phyloP scores from a whole-genome alignment of 805 yeast species.

The Candida hungchunana region DNA sequence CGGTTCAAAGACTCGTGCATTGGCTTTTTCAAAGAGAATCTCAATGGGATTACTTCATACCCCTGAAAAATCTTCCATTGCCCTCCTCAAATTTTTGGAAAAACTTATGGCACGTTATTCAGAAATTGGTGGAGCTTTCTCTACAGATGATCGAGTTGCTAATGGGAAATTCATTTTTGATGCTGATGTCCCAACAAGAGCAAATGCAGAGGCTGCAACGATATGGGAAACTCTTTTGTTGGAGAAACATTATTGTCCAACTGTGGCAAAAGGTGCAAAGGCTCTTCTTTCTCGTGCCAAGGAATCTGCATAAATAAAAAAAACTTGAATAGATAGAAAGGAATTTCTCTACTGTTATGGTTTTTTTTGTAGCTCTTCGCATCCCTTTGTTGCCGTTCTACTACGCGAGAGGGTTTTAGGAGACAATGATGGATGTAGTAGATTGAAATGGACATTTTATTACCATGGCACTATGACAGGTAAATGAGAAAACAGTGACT shows the following conservation, averaged over 20 bases:
- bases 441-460: too few species aligned
- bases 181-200: constrained; percentile 61
- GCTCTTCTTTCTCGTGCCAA: constrained; percentile 26
- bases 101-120: constrained; percentile 70
- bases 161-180: constrained; percentile 75
- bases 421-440: too few species aligned
- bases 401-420: too few species aligned
- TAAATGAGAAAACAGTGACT: too few species aligned
- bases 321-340: too few species aligned
- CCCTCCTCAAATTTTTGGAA: constrained; percentile 72
- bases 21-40: constrained; percentile 80
- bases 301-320: constrained; percentile 10
- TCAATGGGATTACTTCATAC: constrained; percentile 63
- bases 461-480: too few species aligned
- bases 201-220: constrained; percentile 85
- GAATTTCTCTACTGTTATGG: too few species aligned
- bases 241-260: constrained; percentile 79
- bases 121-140: constrained; percentile 68
- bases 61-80: constrained; percentile 85
- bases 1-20: constrained; percentile 61
- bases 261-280: constrained; percentile 64
- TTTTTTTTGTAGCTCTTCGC: too few species aligned
- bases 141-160: constrained; percentile 82
- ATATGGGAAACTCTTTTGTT: constrained; percentile 83
- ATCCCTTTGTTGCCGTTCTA: too few species aligned